Base-by-base conservation (phyloP, 768 basidiomycete species). In the Lactarius trivialis region DNA sequence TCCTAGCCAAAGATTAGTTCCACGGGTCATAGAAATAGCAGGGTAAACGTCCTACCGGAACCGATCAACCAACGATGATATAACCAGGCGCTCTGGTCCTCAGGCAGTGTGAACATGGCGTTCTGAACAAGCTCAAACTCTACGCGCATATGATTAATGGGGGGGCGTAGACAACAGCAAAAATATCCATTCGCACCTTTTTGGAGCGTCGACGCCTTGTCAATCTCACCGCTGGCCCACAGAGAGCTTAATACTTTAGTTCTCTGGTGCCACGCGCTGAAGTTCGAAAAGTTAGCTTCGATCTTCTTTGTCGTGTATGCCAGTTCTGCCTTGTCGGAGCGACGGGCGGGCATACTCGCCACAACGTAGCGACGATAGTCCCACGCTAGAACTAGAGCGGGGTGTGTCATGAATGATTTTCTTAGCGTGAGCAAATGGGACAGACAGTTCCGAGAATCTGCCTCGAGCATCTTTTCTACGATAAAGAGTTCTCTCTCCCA, bases 1-100 rank as follows among this genome's bases (percentile, higher is more conserved):
- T 7, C 87, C 93, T 90, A 64, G 9, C 19, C 14, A 37, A 37
- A 43, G 5, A 11, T 49, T 34, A 55, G 36, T n/a, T 26, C 11
- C 1, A 24, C 24, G 15, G 11, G 24, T 49, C 26, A 28, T 30
- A 6, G 24, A 26, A 28, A 33, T 9, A 32, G 39, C 11, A 33
- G n/a, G n/a, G 45, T 15, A 21, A 14, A 37, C 21, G 41, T 15
- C 80, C 63, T 69, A 88, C 94, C 88, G 65, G 82, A 73, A 8
- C 92, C 93, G 56, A 98, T 82, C 2, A 99, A 79, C 94, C 96
- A 98, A n/a, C 94, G 84, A 70, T 98, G 97, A 72, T 98, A 99
- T 60, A 99, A 84, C 97, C 97, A 99, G 0, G 91, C 93, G 63
- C 92, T 93, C 73, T 98, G 96, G 73, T 98, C 96, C 50, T 85